Base-by-base conservation (phyloP, 2,329 filamentous ascomycete species). In the Septoria petroselini region DNA sequence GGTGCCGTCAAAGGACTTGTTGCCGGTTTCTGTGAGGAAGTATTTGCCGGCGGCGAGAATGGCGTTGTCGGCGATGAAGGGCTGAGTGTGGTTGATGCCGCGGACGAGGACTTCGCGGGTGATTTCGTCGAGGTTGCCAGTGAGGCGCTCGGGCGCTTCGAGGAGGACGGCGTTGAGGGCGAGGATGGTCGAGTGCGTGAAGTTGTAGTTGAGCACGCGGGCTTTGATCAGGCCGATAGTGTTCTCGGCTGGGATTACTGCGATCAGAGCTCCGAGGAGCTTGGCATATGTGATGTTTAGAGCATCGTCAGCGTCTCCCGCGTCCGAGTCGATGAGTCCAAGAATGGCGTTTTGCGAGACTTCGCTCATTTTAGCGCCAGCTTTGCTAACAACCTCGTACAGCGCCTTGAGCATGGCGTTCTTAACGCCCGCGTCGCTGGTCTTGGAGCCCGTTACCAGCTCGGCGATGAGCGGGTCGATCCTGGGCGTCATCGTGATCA, bases 321-420 rank as follows among this genome's bases (percentile, higher is more conserved):
- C 74, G 54, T 95, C 90, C 59, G 83, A 83, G 68, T 97, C 93
- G 63, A 98, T 96, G 41, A 98, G 76, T 35, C 82, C 80, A 41
- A 98, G 75, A 19, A 98, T 89, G n/a, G 91, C 84, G 53, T 83
- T 80, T 48, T 91, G 84, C 40, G 91, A 96, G 17, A 84, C 75
- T 63, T 97, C 93, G 62, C 88, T 91, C 93, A 98, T 98, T 71
- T 91, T 96, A 50, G 79, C 78, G 47, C 93, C 93, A 14, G 91
- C 91, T 71, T 95, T 95, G 76, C 88, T 91, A 53, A 98, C 85
- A 23, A 98, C 93, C 66, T 97, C 91, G 66, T 94, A 96, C 38
- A 98, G 73, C 2, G 93, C 93, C 75, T 94, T 95, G 63, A 98
- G 79, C 93, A 98, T 98, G 21, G 93, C 93, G 58, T 86, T 93